A percentile compares a stretch with the other conserved stretches of the same genome.
phyloP scores from a whole-genome alignment of 2,329 filamentous ascomycete genomes.

The Bisporella sp. region DNA sequence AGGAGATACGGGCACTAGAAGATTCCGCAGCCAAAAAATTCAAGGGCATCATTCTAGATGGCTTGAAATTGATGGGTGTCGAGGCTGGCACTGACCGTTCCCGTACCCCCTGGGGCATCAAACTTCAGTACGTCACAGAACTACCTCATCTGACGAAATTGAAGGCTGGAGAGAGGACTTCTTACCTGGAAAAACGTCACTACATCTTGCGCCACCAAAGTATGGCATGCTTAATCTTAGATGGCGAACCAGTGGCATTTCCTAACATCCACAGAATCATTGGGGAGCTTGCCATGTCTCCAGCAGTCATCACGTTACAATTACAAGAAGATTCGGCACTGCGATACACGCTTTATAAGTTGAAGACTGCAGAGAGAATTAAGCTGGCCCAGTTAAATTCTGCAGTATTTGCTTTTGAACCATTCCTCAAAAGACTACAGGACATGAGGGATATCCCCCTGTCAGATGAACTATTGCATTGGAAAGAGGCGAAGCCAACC shows the following conservation, averaged over 20 bases:
- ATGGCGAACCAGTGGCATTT: conserved; percentile 50
- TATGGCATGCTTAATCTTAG: conserved; percentile 52
- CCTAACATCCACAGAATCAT: conserved; percentile 47
- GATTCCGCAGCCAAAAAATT: too few relatives aligned
- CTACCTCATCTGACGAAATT: conserved; percentile 36
- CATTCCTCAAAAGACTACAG: conserved; percentile 54
- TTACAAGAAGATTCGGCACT: conserved; percentile 41
- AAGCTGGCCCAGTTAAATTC: conserved; percentile 56
- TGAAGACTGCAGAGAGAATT: conserved; percentile 31
- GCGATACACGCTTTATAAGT: conserved; percentile 36
- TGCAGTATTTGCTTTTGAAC: conserved; percentile 62
- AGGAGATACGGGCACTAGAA: background rate
- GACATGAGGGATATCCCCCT: conserved; percentile 43
- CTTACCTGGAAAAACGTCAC: conserved; percentile 39
- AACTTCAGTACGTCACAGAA: conserved; percentile 34
- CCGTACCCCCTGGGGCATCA: conserved; percentile 31
- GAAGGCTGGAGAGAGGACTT: conserved; percentile 29
- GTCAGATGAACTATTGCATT: conserved; percentile 9
- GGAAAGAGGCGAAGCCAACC: conserved; percentile 13
- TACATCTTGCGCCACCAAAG: conserved; percentile 51
- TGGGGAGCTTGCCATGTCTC: conserved; percentile 33
- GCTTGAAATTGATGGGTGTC: conserved; percentile 10
- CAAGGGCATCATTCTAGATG: background rate
- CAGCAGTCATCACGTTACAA: conserved; percentile 43
- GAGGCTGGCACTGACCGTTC: conserved; percentile 13